Percentiles rank a stretch among this genome's conserved stretches.
These are phyloP conservation scores for Leccinum variicolor DNA, from an alignment of 768 basidiomycete genomes.

Conservation along the genomic window DNA sequence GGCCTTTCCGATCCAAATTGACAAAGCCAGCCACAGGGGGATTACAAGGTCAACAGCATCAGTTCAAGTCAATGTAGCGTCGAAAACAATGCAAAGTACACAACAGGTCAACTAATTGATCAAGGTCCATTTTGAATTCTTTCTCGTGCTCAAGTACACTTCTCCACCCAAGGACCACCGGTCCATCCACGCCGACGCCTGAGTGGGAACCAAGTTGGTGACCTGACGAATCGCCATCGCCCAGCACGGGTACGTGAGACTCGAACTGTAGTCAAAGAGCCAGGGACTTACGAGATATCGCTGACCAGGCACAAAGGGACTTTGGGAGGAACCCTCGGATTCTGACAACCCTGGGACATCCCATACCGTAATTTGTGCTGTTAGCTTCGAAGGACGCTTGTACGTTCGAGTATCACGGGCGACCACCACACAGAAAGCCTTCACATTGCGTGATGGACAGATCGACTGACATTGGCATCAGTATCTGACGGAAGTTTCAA, in stretches of 20 bases:
- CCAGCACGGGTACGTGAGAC: background rate
- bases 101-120: constrained; percentile 6
- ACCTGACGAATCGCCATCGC: constrained; percentile 22
- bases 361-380: constrained; percentile 82
- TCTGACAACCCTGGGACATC: constrained; percentile 55
- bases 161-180: constrained; percentile 51
- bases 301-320: constrained; percentile 58
- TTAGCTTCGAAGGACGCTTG: constrained; percentile 50
- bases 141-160: constrained; percentile 66
- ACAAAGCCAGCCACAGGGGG: background rate
- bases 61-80: background rate
- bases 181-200: constrained; percentile 70
- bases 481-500: background rate
- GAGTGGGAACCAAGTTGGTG: constrained; percentile 70
- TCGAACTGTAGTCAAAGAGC: background rate
- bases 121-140: constrained; percentile 61
- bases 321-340: constrained; percentile 48
- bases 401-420: constrained; percentile 59
- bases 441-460: constrained; percentile 74
- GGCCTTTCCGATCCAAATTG: background rate
- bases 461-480: constrained; percentile 36
- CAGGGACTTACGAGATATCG: constrained; percentile 56
- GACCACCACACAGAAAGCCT: constrained; percentile 71
- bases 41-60: background rate
- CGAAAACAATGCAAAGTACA: background rate